Conservation (phyloP, 306 rosid genomes). For the Rosa lucieae region DNA sequence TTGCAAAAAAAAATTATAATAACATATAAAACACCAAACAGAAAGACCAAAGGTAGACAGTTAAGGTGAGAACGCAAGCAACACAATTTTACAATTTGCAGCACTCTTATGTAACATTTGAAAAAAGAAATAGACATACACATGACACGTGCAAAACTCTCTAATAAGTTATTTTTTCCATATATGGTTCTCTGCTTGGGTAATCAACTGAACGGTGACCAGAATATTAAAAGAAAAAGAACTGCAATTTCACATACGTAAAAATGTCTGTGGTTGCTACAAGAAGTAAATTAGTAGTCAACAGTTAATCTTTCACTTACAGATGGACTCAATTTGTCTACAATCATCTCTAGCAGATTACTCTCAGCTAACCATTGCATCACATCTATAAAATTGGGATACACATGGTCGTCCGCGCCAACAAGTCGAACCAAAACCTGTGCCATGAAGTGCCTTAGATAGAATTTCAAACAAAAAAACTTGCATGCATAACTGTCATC, state of each 20-base stretch:
- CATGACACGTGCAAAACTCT: not conserved
- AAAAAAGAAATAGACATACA: not conserved
- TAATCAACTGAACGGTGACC: not conserved
- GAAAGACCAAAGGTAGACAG: not conserved
- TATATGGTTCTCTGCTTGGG: not conserved
- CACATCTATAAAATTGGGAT: constrained; percentile 91
- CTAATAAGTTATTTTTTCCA: not conserved
- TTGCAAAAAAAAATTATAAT: not conserved
- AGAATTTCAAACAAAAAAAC: constrained; percentile 23
- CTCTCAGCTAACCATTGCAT: constrained; percentile 98
- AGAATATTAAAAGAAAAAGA: not conserved
- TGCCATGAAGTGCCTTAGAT: constrained; percentile 29
- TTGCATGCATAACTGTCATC: not conserved
- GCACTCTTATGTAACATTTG: not conserved
- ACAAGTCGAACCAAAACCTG: constrained; percentile 97
- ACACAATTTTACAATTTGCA: not conserved
- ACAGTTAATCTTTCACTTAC: constrained; percentile 46
- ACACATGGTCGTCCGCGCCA: constrained; percentile 90
- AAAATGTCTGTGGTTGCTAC: not conserved
- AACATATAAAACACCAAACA: not conserved
- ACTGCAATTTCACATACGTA: not conserved
- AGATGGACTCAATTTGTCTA: constrained; percentile 84
- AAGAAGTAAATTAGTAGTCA: not conserved
- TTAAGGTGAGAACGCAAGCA: not conserved
- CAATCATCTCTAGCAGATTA: constrained; percentile 94